Evolutionary conservation across 2,329 filamentous ascomycete species (phyloP), one percentile per base, ranked within the genome.

Genomic region (Pseudohalonectria lignicola): DNA sequence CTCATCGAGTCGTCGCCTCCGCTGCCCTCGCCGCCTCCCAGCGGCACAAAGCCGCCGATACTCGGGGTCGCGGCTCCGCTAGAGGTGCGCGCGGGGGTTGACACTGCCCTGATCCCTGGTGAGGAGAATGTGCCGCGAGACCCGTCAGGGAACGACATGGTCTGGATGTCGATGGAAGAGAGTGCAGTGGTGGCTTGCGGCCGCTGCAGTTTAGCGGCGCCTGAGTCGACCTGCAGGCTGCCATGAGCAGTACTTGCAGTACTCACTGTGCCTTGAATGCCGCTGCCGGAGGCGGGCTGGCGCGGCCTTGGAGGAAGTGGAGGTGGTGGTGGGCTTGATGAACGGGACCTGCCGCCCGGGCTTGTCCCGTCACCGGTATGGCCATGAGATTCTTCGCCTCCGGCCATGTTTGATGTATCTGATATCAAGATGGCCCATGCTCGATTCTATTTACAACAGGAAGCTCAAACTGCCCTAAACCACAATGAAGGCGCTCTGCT

Each of bases 141-240:
- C 40, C 75, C 77, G 54, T 86, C 83, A 10, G 76, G 77, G 45
- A 83, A 81, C 1, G 79, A 78, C 36, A 88, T 69, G 0, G 82
- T 85, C 48, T 86, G 82, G 39, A 88, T 80, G 47, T 90, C 87
- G 44, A 87, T 71, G 13, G 86, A 73, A 1, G 86, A 90, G 12
- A 96, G 53, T 9, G 87, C 87, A 1, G 87, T 95, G 4, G 88
- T 95, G 34, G 90, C 77, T 42, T 76, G 78, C 2, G 82, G 78
- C n/a, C n/a, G n/a, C 45, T 64, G 67, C 39, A 66, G 52, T 7
- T 47, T 32, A 11, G 25, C 13, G 18, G 49, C 3, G 33, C 49
- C 49, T 28, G 57, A 20, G 19, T 20, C 21, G 36, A 18, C 19
- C 10, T 60, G 45, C 59, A 59, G 47, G n/a, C n/a, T n/a, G n/a